A percentile compares a stretch with the other conserved stretches of the same genome.
Evolutionary conservation across 495 filamentous ascomycete genomes (phyloP).

Genomic region (Penicillium arizonense): DNA sequence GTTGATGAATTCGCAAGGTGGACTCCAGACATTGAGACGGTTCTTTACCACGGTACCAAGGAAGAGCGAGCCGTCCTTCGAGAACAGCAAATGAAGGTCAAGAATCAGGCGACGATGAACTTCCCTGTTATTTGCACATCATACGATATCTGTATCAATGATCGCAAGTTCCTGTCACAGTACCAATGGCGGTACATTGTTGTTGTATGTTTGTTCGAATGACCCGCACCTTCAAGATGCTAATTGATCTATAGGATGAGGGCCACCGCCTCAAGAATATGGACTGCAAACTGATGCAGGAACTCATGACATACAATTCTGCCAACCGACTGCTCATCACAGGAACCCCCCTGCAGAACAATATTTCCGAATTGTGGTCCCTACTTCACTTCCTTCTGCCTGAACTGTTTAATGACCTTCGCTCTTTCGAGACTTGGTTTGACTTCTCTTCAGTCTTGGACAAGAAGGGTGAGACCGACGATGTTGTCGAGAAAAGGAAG

Average conservation of each 20-base stretch:
- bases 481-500: constrained; percentile 54
- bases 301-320: constrained; percentile 82
- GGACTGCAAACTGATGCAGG: constrained; percentile 85
- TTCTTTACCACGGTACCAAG: constrained; percentile 86
- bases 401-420: constrained; percentile 84
- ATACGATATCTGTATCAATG: constrained; percentile 93
- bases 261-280: constrained; percentile 97
- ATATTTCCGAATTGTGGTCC: constrained; percentile 93
- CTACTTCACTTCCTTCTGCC: constrained; percentile 91
- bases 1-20: constrained; percentile 91
- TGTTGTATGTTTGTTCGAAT: constrained; percentile 57
- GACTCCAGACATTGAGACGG: constrained; percentile 80
- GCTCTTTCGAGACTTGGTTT: constrained; percentile 91
- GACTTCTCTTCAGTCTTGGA: constrained; percentile 90
- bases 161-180: constrained; percentile 71
- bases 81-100: constrained; percentile 55
- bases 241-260: constrained; percentile 63
- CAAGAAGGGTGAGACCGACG: constrained; percentile 61
- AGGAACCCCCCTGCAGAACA: constrained; percentile 94
- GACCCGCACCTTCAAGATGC: neutral
- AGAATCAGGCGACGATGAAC: constrained; percentile 57
- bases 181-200: constrained; percentile 97
- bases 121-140: constrained; percentile 93
- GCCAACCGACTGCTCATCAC: constrained; percentile 91
- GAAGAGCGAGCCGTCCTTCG: constrained; percentile 71